These are phyloP conservation scores for Ceratobasidium sp. DNA, from an alignment of 1,284 basidiomycete species.

Conservation along the genomic window DNA sequence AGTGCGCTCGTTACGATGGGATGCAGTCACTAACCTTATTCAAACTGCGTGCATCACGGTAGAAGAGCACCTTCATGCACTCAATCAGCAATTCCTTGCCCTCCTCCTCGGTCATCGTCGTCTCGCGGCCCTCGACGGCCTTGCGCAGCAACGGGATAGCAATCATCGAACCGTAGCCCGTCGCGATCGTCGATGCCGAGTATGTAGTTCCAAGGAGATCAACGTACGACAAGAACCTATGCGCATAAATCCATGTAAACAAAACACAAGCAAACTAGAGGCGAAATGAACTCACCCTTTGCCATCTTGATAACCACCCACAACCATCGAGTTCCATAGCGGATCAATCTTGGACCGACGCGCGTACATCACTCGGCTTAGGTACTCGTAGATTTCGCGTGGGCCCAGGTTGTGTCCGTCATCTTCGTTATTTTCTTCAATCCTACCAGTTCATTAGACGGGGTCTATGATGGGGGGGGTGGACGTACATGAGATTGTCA, in stretches of 20 bases:
- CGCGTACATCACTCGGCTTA: conserved; percentile 90
- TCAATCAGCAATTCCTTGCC: conserved; percentile 82
- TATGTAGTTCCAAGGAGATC: conserved; percentile 98
- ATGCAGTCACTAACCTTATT: conserved; percentile 75
- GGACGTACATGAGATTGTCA: conserved; percentile 65
- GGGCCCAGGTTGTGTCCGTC: conserved; percentile 90
- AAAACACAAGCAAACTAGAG: neutral
- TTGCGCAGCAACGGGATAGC: conserved; percentile 92
- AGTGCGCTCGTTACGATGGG: neutral
- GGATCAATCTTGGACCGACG: conserved; percentile 91
- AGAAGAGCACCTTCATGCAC: conserved; percentile 94
- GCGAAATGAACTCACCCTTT: conserved; percentile 59
- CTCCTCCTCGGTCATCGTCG: conserved; percentile 77
- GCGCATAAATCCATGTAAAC: neutral
- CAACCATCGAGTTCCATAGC: conserved; percentile 93
- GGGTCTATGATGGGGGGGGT: neutral
- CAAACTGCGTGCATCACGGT: conserved; percentile 93
- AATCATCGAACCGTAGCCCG: conserved; percentile 94
- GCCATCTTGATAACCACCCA: conserved; percentile 89
- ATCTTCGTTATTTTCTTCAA: conserved; percentile 78
- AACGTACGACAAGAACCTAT: conserved; percentile 90
- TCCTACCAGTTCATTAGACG: conserved; percentile 47
- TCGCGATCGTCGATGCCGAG: conserved; percentile 91
- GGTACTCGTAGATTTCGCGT: conserved; percentile 90
- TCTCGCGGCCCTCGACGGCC: conserved; percentile 84